Percentiles rank a stretch among this genome's conserved stretches.
These are phyloP conservation scores for Sarocladium oryzae DNA, from an alignment of 2,329 filamentous ascomycete genomes.

Conservation along the genomic window DNA sequence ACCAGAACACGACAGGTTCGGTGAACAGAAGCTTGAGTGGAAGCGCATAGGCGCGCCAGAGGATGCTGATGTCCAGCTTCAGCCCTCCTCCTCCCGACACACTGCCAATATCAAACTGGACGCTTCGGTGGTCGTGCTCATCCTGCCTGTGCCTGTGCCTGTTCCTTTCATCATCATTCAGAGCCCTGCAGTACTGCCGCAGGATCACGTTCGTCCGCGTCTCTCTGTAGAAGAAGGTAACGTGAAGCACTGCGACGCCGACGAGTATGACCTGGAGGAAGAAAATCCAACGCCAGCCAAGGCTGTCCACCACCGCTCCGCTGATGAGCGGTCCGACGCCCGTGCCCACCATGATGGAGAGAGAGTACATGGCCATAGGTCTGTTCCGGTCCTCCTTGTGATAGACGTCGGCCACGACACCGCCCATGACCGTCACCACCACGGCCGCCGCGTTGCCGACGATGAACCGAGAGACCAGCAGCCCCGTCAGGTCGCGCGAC, in stretches of 20 bases:
- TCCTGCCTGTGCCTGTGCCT: too few relatives aligned
- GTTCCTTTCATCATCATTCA: too few relatives aligned
- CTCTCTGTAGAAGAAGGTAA: slow-evolving; percentile 58
- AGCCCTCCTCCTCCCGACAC: slow-evolving; percentile 14
- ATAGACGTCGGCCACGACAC: slow-evolving; percentile 62
- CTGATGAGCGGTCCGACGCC: slow-evolving; percentile 55
- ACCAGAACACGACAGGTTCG: slow-evolving; percentile 76
- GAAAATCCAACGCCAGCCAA: slow-evolving; percentile 61
- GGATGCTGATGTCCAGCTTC: slow-evolving; percentile 17
- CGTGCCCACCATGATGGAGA: slow-evolving; percentile 54
- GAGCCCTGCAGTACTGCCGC: slow-evolving; percentile 47
- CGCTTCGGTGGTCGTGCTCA: too few relatives aligned
- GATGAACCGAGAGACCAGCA: slow-evolving; percentile 57
- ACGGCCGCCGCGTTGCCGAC: slow-evolving; percentile 54
- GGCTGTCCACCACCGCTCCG: slow-evolving; percentile 51
- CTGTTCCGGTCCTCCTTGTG: slow-evolving; percentile 57
- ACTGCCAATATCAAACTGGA: neutral
- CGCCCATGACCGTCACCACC: slow-evolving; percentile 43
- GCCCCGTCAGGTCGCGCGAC: slow-evolving; percentile 51
- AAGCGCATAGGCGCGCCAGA: slow-evolving; percentile 39
- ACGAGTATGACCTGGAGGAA: slow-evolving; percentile 58
- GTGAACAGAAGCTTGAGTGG: slow-evolving; percentile 65
- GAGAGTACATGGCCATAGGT: slow-evolving; percentile 62
- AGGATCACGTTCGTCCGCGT: slow-evolving; percentile 62
- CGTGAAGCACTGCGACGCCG: slow-evolving; percentile 44